Evolutionary conservation across 2,329 filamentous ascomycete species (phyloP), one percentile per base, ranked within the genome.

Genomic region (Coleophoma eucalyptorum): DNA sequence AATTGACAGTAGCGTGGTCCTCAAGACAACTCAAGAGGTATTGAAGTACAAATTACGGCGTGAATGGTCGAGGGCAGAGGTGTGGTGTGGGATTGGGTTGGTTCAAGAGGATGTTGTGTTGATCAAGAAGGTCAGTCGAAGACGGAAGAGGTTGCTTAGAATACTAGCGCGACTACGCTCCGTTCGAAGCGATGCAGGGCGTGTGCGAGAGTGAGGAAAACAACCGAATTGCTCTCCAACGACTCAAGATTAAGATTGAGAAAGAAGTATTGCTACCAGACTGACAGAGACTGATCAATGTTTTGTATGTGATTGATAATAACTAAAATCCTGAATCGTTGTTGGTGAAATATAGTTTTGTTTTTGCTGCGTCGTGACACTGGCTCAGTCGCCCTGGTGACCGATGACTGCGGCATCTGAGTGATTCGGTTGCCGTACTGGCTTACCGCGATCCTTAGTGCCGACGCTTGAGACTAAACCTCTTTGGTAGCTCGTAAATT

Each of bases 21-120:
- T 46, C 53, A 38, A 12, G 49, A 48, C 46, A 45, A 51, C 50
- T 55, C 60, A 56, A 59, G 45, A 49, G 46, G 49, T 56, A 42
- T 52, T 44, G 21, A 26, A 50, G 33, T 43, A 52, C 55, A 48
- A 53, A 35, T 41, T 55, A 50, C 50, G 50, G 49, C 43, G 32
- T 38, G 40, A 18, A 19, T 33, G 19, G 42, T 45, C 21, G 40
- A 52, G 32, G 38, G 46, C 47, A 51, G 26, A 50, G 49, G 34
- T 37, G 55, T 51, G 33, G 54, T 48, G 46, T 53, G 58, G 16
- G 12, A 42, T 42, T 42, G 40, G 40, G 21, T 18, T 42, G 18
- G 40, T 26, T 26, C 26, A 26, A 26, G 26, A 26, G 26, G 26
- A 26, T 26, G 26, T 26, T 26, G 26, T 26, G 42, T 44, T 44